Percentiles rank a stretch among this genome's conserved stretches.
Evolutionary conservation across 1,284 basidiomycete genomes (phyloP).

Genomic region (Peniophora sp.): DNA sequence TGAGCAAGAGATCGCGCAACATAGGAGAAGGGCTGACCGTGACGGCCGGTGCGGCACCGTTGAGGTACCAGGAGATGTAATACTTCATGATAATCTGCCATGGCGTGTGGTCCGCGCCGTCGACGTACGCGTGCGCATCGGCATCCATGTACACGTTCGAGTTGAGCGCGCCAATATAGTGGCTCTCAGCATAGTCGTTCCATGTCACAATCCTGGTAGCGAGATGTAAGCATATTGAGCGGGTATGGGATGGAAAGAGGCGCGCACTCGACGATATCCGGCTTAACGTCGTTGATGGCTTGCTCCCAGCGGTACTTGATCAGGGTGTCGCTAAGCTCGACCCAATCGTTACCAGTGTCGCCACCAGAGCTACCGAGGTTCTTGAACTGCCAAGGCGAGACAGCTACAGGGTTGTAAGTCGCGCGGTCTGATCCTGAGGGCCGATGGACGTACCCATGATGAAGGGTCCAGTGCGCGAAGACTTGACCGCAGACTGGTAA

Average conservation of each 20-base stretch:
- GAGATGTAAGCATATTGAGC: neutral
- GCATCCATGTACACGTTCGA: slow-evolving; percentile 7
- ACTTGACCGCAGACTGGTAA: slow-evolving; percentile 10
- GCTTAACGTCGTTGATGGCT: slow-evolving; percentile 23
- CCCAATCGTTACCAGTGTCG: slow-evolving; percentile 21
- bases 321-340: slow-evolving; percentile 25
- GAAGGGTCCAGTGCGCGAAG: slow-evolving; percentile 19
- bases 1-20: neutral
- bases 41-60: slow-evolving; percentile 18
- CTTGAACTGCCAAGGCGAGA: slow-evolving; percentile 29
- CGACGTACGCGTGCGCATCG: slow-evolving; percentile 7
- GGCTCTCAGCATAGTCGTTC: slow-evolving; percentile 13
- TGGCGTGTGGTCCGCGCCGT: slow-evolving; percentile 8
- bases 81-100: slow-evolving; percentile 26
- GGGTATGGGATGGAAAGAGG: slow-evolving; percentile 10
- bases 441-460: slow-evolving; percentile 19
- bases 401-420: slow-evolving; percentile 14
- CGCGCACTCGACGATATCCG: slow-evolving; percentile 20
- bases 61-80: slow-evolving; percentile 26
- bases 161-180: slow-evolving; percentile 5
- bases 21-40: slow-evolving; percentile 12
- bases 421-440: neutral
- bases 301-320: slow-evolving; percentile 23
- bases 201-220: slow-evolving; percentile 6
- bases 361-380: slow-evolving; percentile 17